These are phyloP conservation scores for Sphagnum magellanicum DNA, from an alignment of 228 moss, liverwort and hornwort species.

Conservation along the genomic window DNA sequence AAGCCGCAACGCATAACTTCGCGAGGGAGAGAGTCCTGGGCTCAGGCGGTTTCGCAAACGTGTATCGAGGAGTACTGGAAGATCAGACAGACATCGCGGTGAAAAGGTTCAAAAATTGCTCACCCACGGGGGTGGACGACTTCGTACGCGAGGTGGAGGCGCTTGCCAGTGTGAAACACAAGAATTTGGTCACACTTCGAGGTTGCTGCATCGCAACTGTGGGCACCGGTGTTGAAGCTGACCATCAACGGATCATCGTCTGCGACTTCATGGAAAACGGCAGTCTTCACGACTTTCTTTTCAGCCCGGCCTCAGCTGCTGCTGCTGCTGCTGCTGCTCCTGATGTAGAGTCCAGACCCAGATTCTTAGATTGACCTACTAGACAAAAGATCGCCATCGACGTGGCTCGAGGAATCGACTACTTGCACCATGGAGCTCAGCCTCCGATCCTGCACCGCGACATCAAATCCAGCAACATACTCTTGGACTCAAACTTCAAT, in stretches of 20 bases:
- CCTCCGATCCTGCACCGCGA: conserved; percentile 27
- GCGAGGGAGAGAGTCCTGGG: conserved; percentile 17
- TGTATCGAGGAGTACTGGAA: conserved; percentile 14
- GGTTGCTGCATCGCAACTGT: conserved; percentile 29
- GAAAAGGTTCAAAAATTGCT: conserved; percentile 29
- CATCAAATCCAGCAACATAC: conserved; percentile 30
- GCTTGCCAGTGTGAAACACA: conserved; percentile 20
- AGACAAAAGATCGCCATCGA: conserved; percentile 21
- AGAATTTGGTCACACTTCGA: conserved; percentile 18
- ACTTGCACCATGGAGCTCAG: conserved; percentile 22
- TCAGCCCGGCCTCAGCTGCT: neutral
- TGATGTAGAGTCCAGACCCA: conserved; percentile 3
- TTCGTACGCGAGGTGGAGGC: conserved; percentile 28
- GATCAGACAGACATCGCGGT: conserved; percentile 15
- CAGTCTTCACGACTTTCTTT: conserved; percentile 24
- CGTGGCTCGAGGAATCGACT: conserved; percentile 15
- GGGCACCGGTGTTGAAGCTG: conserved; percentile 4
- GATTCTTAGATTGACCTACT: conserved; percentile 15
- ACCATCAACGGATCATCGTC: conserved; percentile 30
- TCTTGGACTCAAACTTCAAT: conserved; percentile 14
- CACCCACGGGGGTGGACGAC: conserved; percentile 9
- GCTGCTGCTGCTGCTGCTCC: neutral
- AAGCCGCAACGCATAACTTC: conserved; percentile 23
- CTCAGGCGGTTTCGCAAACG: conserved; percentile 26
- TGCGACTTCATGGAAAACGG: conserved; percentile 21